These are phyloP conservation scores for Jackrogersella multiformis DNA, from an alignment of 495 filamentous ascomycete genomes.

Conservation along the genomic window DNA sequence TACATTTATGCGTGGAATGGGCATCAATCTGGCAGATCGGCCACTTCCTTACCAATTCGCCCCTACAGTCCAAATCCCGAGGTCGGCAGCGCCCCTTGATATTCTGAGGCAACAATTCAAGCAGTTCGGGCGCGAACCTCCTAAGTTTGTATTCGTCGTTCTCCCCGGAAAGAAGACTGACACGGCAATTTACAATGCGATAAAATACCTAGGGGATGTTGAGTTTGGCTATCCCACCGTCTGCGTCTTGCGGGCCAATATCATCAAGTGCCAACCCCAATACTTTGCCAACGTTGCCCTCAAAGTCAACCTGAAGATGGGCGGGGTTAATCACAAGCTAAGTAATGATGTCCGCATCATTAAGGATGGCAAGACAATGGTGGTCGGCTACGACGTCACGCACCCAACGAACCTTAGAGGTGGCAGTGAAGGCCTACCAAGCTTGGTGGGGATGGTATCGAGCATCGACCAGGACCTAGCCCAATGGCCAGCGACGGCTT, in stretches of 20 bases:
- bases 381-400: slow-evolving; percentile 87
- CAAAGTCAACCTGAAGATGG: slow-evolving; percentile 88
- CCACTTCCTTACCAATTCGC: no score
- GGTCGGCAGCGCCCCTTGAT: not conserved
- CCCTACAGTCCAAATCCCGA: no score
- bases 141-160: slow-evolving; percentile 69
- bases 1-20: slow-evolving; percentile 47
- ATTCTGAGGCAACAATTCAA: slow-evolving; percentile 32
- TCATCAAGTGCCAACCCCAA: slow-evolving; percentile 53
- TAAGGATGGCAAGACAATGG: slow-evolving; percentile 69
- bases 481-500: slow-evolving; percentile 75
- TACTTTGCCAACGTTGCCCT: slow-evolving; percentile 80
- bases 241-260: slow-evolving; percentile 64
- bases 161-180: slow-evolving; percentile 59
- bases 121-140: slow-evolving; percentile 35
- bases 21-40: slow-evolving; percentile 49
- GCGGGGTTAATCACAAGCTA: slow-evolving; percentile 78
- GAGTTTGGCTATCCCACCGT: slow-evolving; percentile 71
- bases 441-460: slow-evolving; percentile 79
- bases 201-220: slow-evolving; percentile 75
- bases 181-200: slow-evolving; percentile 65
- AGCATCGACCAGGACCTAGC: slow-evolving; percentile 68
- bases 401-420: slow-evolving; percentile 80
- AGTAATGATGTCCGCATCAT: slow-evolving; percentile 62
- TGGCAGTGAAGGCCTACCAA: slow-evolving; percentile 62